Evolutionary conservation across 306 rosid genomes (phyloP), one percentile per base, ranked within the genome.

Genomic region (Corylus americana): DNA sequence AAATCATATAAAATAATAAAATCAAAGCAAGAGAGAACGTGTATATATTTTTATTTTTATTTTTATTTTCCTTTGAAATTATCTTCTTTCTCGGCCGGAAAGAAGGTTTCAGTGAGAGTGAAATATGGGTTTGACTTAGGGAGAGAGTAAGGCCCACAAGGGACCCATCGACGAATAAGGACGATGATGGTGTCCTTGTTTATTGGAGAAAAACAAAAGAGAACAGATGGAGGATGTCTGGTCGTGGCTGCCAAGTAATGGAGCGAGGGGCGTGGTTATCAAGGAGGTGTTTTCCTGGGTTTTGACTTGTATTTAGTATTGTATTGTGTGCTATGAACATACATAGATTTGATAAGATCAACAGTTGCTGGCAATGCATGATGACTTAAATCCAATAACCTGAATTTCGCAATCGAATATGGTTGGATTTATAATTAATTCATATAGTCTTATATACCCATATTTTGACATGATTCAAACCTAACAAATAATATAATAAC

Each of bases 261-360:
- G 13, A 48, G 51, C 51, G 51, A 48, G 51, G 51, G 10, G 51
- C 7, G 51, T 47, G 11, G 50, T 47, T 47, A 8, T 6, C 5
- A 47, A 47, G 0, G 51, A n/a, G 12, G 49, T 37, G 73, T 69
- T 77, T 78, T 55, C 51, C 25, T 22, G 25, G 83, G 88, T 62
- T 77, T 84, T 48, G 12, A 48, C 51, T 48, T 39, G 4, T 3
- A 39, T 4, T 35, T 35, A 22, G 25, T 22, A 22, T 39, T 3
- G 4, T 39, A 39, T 5, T 1, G 3, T 39, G 44, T 42, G 45
- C 7, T 42, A 6, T 42, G 8, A 31, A 31, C 35, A 31, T 31
- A 31, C 2, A 31, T 45, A 1, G 49, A 57, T 57, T 57, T 11
- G 63, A 57, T 57, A 1, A n/a, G 11, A 57, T 57, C 63, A 57